These are phyloP conservation scores for Amanita fuliginea DNA, from an alignment of 768 basidiomycete genomes.

Conservation along the genomic window DNA sequence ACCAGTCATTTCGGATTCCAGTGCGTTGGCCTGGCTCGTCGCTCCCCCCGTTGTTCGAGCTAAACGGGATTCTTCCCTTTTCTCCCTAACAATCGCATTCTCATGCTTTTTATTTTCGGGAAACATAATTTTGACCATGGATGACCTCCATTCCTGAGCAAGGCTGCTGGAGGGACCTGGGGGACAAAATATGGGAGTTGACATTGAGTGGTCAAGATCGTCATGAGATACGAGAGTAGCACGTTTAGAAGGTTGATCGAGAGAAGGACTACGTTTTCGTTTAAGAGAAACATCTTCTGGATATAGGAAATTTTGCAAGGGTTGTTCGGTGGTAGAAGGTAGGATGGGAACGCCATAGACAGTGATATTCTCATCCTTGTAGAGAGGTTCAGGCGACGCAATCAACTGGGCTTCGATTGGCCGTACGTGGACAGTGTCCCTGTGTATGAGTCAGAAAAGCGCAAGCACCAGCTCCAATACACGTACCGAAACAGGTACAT, in stretches of 20 bases:
- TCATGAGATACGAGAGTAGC: background rate
- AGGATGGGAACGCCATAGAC: conserved; percentile 50
- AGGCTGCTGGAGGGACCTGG: conserved; percentile 27
- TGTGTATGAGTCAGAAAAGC: conserved; percentile 13
- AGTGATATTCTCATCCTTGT: conserved; percentile 50
- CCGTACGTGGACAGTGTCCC: conserved; percentile 40
- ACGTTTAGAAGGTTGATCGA: conserved; percentile 26
- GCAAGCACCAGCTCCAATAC: background rate
- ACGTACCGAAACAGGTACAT: conserved; percentile 55
- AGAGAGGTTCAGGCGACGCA: conserved; percentile 31
- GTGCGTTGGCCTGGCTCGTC: background rate
- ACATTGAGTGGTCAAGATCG: conserved; percentile 11
- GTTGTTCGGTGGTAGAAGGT: conserved; percentile 5
- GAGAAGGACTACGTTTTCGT: conserved; percentile 33
- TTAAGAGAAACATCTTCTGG: conserved; percentile 20
- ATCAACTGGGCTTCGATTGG: conserved; percentile 30
- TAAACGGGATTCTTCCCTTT: conserved; percentile 9
- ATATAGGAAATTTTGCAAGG: background rate
- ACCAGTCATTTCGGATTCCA: background rate
- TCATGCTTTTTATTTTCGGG: conserved; percentile 22
- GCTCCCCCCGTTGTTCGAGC: background rate
- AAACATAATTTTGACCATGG: conserved; percentile 53
- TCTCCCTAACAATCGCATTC: conserved; percentile 7
- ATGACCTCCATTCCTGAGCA: conserved; percentile 45
- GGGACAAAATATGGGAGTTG: conserved; percentile 17